Conservation (phyloP, 139 green algal species). For the Auxenochlorella pyrenoidosa region DNA sequence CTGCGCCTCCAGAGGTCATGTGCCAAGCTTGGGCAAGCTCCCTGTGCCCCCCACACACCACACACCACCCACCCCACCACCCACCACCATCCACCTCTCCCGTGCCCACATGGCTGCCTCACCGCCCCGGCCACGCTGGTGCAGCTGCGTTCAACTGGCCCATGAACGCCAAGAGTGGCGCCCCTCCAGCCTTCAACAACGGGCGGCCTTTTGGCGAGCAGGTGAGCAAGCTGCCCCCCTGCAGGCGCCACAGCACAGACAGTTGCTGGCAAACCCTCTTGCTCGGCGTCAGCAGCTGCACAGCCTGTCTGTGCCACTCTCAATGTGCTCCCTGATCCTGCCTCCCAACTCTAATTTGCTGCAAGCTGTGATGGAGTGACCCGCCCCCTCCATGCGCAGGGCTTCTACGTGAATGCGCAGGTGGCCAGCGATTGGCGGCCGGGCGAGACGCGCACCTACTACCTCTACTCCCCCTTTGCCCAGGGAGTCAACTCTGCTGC, state of each 20-base stretch:
- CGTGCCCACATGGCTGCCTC: no score
- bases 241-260: no score
- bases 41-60: no score
- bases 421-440: neutral
- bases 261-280: no score
- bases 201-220: neutral
- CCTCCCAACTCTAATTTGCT: neutral
- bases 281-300: no score
- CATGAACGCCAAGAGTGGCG: neutral
- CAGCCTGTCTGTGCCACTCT: no score
- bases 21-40: no score
- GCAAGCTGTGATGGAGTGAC: neutral
- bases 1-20: no score
- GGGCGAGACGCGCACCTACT: neutral
- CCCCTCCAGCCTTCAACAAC: neutral
- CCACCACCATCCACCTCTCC: no score
- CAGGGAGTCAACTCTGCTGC: neutral
- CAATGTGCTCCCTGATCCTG: neutral
- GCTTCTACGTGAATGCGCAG: neutral
- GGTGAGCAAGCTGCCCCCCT: neutral
- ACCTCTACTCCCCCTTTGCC: neutral
- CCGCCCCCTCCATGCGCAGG: neutral
- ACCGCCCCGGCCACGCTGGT: no score
- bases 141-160: neutral
- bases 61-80: neutral